Base-by-base conservation (phyloP, 1,139 yeast genomes). In the Sugiyamaella xylanicola region DNA sequence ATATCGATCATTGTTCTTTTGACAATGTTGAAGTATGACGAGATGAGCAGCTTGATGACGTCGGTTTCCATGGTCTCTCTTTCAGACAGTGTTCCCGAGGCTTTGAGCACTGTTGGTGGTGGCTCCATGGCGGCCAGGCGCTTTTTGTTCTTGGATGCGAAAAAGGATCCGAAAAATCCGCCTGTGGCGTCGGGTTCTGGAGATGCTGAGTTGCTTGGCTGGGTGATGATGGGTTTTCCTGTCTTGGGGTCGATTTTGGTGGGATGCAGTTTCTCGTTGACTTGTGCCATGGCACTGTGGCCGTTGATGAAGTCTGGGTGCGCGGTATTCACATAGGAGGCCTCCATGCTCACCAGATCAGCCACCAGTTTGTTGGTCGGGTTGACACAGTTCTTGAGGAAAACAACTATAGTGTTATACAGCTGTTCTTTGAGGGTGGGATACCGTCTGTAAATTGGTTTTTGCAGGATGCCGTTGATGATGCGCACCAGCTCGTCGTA, bases 241-340 rank as follows among this genome's bases (percentile, higher is more conserved):
- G 96, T 85, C 76, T 91, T 91, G 59, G 97, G 96, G 73, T 92
- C 97, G 37, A 86, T 83, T 67, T 87, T 90, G 57, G 87, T 87
- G 50, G 96, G 96, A 68, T 90, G 95, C 74, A 90, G 75, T 72
- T 85, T 90, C 62, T 93, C 98, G 70, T 88, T 92, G 39, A 93
- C 97, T 71, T 91, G 86, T 4, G 92, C 84, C 95, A 93, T 87
- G 4, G 99, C 99, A 68, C 88, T 95, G 43, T 95, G 85, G 44
- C 99, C 99, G 71, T 89, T 92, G 65, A 93, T 80, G 68, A 93
- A 82, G 71, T 93, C 99, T 2, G 99, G 99, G 70, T 93, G 99
- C 2, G 97, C 98, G 16, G 99, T 93, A 72, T 93, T 93, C 63
- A 93, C 91, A 73, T 93, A 93, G 3, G 96, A 87, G 68, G 91